Evolutionary conservation across 2,329 filamentous ascomycete species (phyloP), one percentile per base, ranked within the genome.

Genomic region (Pezicula radicicola): DNA sequence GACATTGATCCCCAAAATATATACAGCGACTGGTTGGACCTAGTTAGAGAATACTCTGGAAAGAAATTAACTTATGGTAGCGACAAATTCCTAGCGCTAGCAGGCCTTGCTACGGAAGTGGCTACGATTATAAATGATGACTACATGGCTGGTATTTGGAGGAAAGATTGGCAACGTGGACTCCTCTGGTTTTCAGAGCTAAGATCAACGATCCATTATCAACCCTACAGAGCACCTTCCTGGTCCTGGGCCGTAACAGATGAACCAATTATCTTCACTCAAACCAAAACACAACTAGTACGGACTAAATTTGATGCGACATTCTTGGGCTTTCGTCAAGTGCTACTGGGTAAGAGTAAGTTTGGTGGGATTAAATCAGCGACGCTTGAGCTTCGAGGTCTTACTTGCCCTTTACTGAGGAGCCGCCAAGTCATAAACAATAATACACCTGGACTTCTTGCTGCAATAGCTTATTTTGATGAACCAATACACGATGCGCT

Each of bases 111-210:
- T 4, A 48, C 50, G 15, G 49, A 52, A 12, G 35, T 62, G 2
- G 49, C 40, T 16, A 19, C 39, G 7, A 27, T 48, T 10, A 55
- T 52, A 3, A 37, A 48, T 2, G 55, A 50, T 15, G 52, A 48
- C 10, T 64, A 66, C 45, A 19, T 66, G 2, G 59, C 56, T 8
- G 62, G 62, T 1, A 37, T 66, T 13, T 65, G 62, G 63, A 53
- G 49, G n/a, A 51, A 35, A 3, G 56, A 56, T 7, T 42, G 63
- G 15, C 16, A 55, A 8, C 53, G 60, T 30, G 56, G 57, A 2
- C 25, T 61, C 10, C 30, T 55, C 12, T 64, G 57, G 62, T n/a
- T 39, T 6, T 18, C 16, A 15, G 43, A 47, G n/a, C 15, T 19
- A 5, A 25, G 19, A 41, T 7, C 13, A 10, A 21, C 43, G 6